These are phyloP conservation scores for Eragrostis tef DNA, from an alignment of 202 grass and related monocot genomes.

Conservation along the genomic window DNA sequence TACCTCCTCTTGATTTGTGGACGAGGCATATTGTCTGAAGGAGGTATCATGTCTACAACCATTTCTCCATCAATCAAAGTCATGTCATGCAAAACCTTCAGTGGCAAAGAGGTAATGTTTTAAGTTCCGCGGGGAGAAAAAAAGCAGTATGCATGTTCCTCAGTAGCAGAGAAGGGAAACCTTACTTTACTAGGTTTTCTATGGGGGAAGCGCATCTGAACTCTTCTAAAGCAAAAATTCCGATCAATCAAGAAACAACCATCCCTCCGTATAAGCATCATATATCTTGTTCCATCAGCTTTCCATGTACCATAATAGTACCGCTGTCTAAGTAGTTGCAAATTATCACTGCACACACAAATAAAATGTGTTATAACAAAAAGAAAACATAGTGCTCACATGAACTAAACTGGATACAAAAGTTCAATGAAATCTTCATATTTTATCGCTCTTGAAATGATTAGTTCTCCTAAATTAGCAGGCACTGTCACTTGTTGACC, in stretches of 20 bases:
- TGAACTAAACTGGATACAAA: no score
- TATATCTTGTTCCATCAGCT: slow-evolving; percentile 97
- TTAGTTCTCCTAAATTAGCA: no score
- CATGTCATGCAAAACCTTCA: slow-evolving; percentile 70
- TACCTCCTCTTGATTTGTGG: slow-evolving; percentile 66
- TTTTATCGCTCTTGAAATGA: no score
- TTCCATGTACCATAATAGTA: slow-evolving; percentile 99
- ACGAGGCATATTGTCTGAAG: slow-evolving; percentile 24
- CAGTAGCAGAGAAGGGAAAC: slow-evolving; percentile 2
- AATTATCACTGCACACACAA: slow-evolving; percentile 69
- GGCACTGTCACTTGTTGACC: no score
- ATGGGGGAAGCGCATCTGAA: slow-evolving; percentile 91
- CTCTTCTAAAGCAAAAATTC: slow-evolving; percentile 86
- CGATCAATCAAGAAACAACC: slow-evolving; percentile 96
- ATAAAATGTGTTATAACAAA: slow-evolving; percentile 30
- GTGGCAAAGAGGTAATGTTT: slow-evolving; percentile 44
- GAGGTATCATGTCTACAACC: slow-evolving; percentile 86
- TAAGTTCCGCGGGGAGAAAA: not conserved
- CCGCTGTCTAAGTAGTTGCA: slow-evolving; percentile 88
- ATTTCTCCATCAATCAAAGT: slow-evolving; percentile 95
- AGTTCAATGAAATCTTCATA: no score
- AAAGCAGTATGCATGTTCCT: slow-evolving; percentile 28
- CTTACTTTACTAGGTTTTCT: slow-evolving; percentile 60
- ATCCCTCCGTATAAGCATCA: slow-evolving; percentile 89
- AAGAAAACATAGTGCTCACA: not conserved